Conservation (phyloP, 495 filamentous ascomycete species). For the Talaromyces adpressus region DNA sequence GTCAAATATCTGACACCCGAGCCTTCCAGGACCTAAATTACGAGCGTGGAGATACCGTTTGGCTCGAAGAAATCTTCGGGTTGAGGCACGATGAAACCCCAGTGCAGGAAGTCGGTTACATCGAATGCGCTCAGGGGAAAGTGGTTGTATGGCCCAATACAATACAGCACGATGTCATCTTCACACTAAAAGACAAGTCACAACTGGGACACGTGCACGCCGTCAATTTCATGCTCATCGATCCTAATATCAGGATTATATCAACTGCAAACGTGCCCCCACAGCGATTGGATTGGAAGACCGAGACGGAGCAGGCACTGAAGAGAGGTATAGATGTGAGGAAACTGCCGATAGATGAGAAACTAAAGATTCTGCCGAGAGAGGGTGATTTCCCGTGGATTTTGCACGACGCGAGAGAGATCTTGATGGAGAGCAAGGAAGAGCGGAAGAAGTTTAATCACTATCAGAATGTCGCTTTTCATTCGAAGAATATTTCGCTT, state of each 20-base stretch:
- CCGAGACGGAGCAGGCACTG: conserved; percentile 11
- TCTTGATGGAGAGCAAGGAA: conserved; percentile 17
- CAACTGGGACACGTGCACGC: conserved; percentile 42
- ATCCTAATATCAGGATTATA: conserved; percentile 46
- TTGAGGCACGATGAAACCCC: conserved; percentile 21
- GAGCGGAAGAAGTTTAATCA: conserved; percentile 23
- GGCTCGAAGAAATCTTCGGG: conserved; percentile 28
- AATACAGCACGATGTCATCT: conserved; percentile 42
- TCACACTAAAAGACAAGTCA: conserved; percentile 37
- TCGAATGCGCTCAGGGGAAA: conserved; percentile 17
- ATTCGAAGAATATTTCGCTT: conserved; percentile 17
- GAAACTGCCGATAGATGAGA: conserved; percentile 22
- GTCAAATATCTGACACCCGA: conserved; percentile 21
- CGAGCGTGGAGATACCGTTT: conserved; percentile 20
- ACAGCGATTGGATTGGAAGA: conserved; percentile 36
- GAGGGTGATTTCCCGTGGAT: conserved; percentile 24
- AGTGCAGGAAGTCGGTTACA: conserved; percentile 24
- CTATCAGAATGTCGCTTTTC: conserved; percentile 29
- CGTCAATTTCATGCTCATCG: conserved; percentile 46
- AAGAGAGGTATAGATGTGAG: conserved; percentile 10
- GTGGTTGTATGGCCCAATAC: conserved; percentile 27
- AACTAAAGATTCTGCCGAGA: conserved; percentile 17
- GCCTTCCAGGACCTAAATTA: conserved; percentile 24
- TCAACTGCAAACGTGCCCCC: conserved; percentile 52
- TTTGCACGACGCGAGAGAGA: conserved; percentile 26